These are phyloP conservation scores for Claviceps capensis DNA, from an alignment of 2,329 filamentous ascomycete genomes.

Conservation along the genomic window DNA sequence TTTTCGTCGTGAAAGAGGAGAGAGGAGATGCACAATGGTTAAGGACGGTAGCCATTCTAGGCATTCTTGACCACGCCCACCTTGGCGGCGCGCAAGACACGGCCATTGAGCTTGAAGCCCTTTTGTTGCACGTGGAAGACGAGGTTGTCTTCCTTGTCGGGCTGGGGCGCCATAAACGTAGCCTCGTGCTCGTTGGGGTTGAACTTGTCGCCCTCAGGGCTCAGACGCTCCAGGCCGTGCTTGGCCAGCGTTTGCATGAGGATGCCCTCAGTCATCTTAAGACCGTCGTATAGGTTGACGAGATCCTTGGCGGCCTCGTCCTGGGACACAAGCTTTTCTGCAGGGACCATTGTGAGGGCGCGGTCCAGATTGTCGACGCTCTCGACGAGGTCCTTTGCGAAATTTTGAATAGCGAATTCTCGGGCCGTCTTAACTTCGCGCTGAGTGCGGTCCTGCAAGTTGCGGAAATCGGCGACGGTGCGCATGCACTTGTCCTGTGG, in stretches of 20 bases:
- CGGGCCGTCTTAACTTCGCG: slow-evolving; percentile 78
- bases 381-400: slow-evolving; percentile 90
- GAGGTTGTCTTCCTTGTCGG: slow-evolving; percentile 76
- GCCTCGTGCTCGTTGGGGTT: slow-evolving; percentile 95
- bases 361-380: slow-evolving; percentile 95
- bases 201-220: slow-evolving; percentile 76
- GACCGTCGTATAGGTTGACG: slow-evolving; percentile 66
- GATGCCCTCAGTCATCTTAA: slow-evolving; percentile 90
- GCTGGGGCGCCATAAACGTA: slow-evolving; percentile 81
- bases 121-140: slow-evolving; percentile 92
- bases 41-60: slow-evolving; percentile 13
- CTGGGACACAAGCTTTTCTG: slow-evolving; percentile 51
- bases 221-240: slow-evolving; percentile 84
- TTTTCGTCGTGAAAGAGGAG: background rate
- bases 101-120: slow-evolving; percentile 86
- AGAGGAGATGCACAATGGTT: background rate
- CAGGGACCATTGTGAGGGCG: slow-evolving; percentile 65
- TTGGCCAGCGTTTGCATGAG: slow-evolving; percentile 81
- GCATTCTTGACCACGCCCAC: slow-evolving; percentile 88
- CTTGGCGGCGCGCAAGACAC: slow-evolving; percentile 82
- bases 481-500: slow-evolving; percentile 84
- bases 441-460: slow-evolving; percentile 87
- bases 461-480: slow-evolving; percentile 90
- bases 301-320: slow-evolving; percentile 55
- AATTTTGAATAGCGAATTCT: slow-evolving; percentile 91